Conservation (phyloP, 768 basidiomycete species). For the Hypholoma fasciculare region DNA sequence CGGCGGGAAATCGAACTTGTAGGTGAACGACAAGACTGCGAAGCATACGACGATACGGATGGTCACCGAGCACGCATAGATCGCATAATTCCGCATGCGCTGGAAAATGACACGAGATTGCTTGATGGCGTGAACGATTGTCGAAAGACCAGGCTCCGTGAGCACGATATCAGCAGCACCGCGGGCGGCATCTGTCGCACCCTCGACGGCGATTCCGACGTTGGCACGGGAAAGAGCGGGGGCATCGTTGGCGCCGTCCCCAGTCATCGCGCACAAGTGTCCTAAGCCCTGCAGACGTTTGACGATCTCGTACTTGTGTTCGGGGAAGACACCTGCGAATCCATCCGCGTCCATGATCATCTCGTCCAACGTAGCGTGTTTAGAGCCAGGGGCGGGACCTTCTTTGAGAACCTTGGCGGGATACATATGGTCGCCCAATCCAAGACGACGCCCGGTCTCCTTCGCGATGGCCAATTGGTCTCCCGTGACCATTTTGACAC, state of each 20-base stretch:
- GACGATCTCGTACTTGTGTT: slow-evolving; percentile 99
- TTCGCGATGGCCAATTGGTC: slow-evolving; percentile 99
- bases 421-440: slow-evolving; percentile 99
- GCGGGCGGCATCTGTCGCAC: slow-evolving; percentile 98
- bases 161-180: slow-evolving; percentile 98
- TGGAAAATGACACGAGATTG: slow-evolving; percentile 99
- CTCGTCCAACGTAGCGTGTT: slow-evolving; percentile 85
- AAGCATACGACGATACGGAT: slow-evolving; percentile 99
- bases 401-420: slow-evolving; percentile 97
- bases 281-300: slow-evolving; percentile 97
- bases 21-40: slow-evolving; percentile 92
- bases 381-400: slow-evolving; percentile 86
- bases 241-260: slow-evolving; percentile 99
- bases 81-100: slow-evolving; percentile 99
- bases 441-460: slow-evolving; percentile 98
- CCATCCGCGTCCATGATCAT: slow-evolving; percentile 99
- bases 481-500: slow-evolving; percentile 99
- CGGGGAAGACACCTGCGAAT: slow-evolving; percentile 98
- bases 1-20: slow-evolving; percentile 98
- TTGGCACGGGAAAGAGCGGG: slow-evolving; percentile 98
- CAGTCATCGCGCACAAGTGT: slow-evolving; percentile 97
- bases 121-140: slow-evolving; percentile 98
- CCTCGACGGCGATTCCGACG: slow-evolving; percentile 99
- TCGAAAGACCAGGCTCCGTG: slow-evolving; percentile 97
- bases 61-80: slow-evolving; percentile 93